Evolutionary conservation across 306 rosid species (phyloP), one percentile per base, ranked within the genome.

Genomic region (Gastrolobium villosum): DNA sequence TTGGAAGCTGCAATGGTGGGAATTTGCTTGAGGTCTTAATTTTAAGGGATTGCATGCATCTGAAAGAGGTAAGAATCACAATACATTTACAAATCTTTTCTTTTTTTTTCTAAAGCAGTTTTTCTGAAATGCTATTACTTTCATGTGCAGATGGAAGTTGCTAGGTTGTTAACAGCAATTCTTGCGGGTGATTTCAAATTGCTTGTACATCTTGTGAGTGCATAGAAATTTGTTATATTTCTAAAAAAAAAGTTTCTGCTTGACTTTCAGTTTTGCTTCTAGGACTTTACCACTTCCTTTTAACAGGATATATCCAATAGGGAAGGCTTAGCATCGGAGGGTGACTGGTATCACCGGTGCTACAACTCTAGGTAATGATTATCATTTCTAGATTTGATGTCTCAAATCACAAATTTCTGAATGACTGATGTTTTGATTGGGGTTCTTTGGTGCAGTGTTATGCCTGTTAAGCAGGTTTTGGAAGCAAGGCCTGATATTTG

Each of bases 41-140:
- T 81, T 86, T 92, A 75, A 86, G 96, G 84, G 97, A 92, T 53
- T 92, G 97, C 66, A 90, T 92, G 96, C 97, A 90, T 90, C 87
- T 92, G 56, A 92, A 87, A 90, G 93, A 90, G 92, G 97, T 88
- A 68, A 41, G 60, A 32, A 7, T 77, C 36, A 5, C 70, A 35
- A 44, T 35, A 1, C 37, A 28, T 64, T n/a, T 66, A 10, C 36
- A 20, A 14, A 6, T 57, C 61, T 44, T 40, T 28, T 8, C 32
- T 40, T 40, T 63, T n/a, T n/a, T 54, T 76, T 74, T 79, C 70
- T 77, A 76, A 49, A 14, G 9, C 31, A 37, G 41, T 60, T 20
- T 13, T 14, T 65, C 46, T 48, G 46, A 54, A 82, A 70, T 14
- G n/a, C 32, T 39, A 35, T 34, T 59, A 57, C 67, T 31, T 31